Evolutionary conservation across 2,329 filamentous ascomycete species (phyloP).

Genomic region (Pseudocercospora ulei): DNA sequence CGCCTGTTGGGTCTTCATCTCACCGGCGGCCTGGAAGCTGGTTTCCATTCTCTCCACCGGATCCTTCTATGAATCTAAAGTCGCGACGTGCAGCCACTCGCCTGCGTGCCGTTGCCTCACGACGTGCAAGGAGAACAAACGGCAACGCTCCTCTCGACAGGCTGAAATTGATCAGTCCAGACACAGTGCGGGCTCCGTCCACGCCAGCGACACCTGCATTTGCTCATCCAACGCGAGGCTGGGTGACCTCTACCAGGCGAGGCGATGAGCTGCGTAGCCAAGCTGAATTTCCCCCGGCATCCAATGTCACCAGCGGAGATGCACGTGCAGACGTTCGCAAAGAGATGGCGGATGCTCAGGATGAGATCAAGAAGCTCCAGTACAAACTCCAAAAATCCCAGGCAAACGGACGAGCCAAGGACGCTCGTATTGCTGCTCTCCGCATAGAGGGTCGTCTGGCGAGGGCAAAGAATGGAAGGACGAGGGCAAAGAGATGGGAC

Average conservation of each 20-base stretch:
- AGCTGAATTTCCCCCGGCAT: not conserved
- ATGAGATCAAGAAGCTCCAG: not conserved
- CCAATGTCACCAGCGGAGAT: constrained; percentile 1
- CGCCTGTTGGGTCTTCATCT: too few species aligned
- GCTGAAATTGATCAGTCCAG: too few species aligned
- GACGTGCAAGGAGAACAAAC: too few species aligned
- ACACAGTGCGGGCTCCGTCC: not conserved
- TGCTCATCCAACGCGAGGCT: not conserved
- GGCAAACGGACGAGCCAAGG: not conserved
- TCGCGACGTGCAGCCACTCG: too few species aligned
- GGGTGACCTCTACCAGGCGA: constrained; percentile 1
- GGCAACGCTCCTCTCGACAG: too few species aligned
- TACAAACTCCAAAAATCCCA: not conserved
- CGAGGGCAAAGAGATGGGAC: too few species aligned
- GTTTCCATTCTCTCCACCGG: too few species aligned
- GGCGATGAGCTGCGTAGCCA: not conserved
- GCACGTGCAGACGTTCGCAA: not conserved
- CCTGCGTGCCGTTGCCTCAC: too few species aligned
- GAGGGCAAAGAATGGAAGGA: too few species aligned
- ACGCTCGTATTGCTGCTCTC: not conserved
- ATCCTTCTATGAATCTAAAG: too few species aligned
- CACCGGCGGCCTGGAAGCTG: too few species aligned
- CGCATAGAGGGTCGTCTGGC: not conserved
- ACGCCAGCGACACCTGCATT: not conserved
- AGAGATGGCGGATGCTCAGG: not conserved